Base-by-base conservation (phyloP, 2,329 filamentous ascomycete genomes). In the Cladosporium sp. region DNA sequence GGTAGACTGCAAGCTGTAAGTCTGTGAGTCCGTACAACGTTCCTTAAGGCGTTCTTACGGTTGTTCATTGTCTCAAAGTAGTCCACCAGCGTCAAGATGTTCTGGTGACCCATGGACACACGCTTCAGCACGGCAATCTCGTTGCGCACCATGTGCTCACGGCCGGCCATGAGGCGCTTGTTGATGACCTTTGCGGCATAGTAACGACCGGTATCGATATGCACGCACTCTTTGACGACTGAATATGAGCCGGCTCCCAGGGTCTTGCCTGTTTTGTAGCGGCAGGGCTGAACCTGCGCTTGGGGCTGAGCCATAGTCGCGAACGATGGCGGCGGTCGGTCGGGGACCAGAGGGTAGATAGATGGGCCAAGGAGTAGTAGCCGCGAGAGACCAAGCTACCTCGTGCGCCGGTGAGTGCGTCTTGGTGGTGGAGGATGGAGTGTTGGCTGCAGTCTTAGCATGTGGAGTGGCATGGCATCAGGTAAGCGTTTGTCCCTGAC, bases 11-110 rank as follows among this genome's bases (percentile, higher is more conserved):
- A 15, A 34, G 7, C 6, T 3, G 52, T 59, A 15, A 59, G 50
- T 43, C 5, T 51, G 37, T 40, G 62, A 64, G 37, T 36, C 11
- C 4, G 1, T 40, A 19, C 12, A 25, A 14, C 36, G 6, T 7
- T 3, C 7, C 1, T 9, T 6, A n/a, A n/a, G n/a, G 6, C 8
- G 22, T 12, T 68, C 81, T 59, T 76, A 88, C 85, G 84, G 76
- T 99, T 99, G 79, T 99, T 97, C 90, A 97, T 96, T 6, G 94
- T 99, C 79, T 99, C 94, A 72, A 99, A 99, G 77, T 97, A 99
- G 79, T 99, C 94, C 69, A 97, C 94, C 60, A 99, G 83, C 1
- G 94, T 99, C 62, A 99, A 80, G 73, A 99, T 97, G 73, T 99
- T 99, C 75, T 94, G 90, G 77, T 99, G 93, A 58, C 94, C 94